phyloP scores from a whole-genome alignment of 345 rosid genomes.

The Triadica sebifera region DNA sequence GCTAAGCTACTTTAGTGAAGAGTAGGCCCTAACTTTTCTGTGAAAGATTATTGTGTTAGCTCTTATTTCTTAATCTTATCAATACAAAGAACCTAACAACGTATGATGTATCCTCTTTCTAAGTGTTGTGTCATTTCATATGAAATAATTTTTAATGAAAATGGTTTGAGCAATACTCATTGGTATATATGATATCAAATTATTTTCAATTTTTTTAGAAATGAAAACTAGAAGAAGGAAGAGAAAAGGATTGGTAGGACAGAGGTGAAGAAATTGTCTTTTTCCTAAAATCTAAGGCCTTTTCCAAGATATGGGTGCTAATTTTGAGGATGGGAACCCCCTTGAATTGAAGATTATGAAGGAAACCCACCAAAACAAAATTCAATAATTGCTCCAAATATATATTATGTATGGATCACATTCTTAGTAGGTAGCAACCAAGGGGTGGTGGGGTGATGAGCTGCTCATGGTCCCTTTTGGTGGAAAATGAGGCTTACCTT shows the following conservation, averaged over 20 bases:
- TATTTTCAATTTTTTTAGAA: neutral
- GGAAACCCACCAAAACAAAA: slow-evolving; percentile 7
- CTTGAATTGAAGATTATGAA: slow-evolving; percentile 3
- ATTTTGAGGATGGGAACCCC: slow-evolving; percentile 26
- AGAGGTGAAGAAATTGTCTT: slow-evolving; percentile 27
- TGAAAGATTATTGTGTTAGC: slow-evolving; percentile 11
- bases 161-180: no score
- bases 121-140: slow-evolving; percentile 3
- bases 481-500: slow-evolving; percentile 36
- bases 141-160: neutral
- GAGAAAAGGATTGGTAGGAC: slow-evolving; percentile 22
- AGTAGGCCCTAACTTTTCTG: slow-evolving; percentile 12
- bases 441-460: slow-evolving; percentile 19
- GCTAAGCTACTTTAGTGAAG: neutral
- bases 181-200: no score
- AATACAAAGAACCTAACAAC: neutral
- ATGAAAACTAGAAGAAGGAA: slow-evolving; percentile 5
- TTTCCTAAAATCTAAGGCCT: slow-evolving; percentile 30
- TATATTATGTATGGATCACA: slow-evolving; percentile 30
- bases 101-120: neutral
- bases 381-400: slow-evolving; percentile 37
- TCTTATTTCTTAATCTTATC: slow-evolving; percentile 15
- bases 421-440: slow-evolving; percentile 33
- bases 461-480: slow-evolving; percentile 21
- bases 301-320: slow-evolving; percentile 46